A percentile compares a stretch with the other conserved stretches of the same genome.
Evolutionary conservation across 345 rosid species (phyloP).

Genomic region (Garcia nutans): DNA sequence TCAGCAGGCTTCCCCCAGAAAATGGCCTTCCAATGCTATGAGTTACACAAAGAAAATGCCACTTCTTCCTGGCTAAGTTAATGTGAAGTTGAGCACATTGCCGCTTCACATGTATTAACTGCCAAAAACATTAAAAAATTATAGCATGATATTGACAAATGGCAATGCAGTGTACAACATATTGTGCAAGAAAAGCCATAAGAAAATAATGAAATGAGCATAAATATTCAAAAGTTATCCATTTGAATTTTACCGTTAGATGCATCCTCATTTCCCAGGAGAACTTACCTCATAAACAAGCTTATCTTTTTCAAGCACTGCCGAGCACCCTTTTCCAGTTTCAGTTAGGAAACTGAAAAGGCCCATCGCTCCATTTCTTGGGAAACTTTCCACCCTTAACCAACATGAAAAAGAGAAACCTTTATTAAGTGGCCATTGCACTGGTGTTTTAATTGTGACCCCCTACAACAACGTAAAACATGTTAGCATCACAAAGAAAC

Average conservation of each 20-base stretch:
- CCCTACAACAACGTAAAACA: slow-evolving; percentile 50
- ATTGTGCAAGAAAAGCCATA: neutral
- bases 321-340: slow-evolving; percentile 86
- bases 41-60: slow-evolving; percentile 90
- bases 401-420: slow-evolving; percentile 97
- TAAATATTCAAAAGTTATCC: neutral
- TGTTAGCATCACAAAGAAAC: neutral
- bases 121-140: slow-evolving; percentile 32
- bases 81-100: slow-evolving; percentile 60
- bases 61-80: slow-evolving; percentile 62
- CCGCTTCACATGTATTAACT: slow-evolving; percentile 78
- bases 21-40: slow-evolving; percentile 92
- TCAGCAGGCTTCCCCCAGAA: slow-evolving; percentile 89
- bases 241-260: neutral
- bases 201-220: neutral
- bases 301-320: slow-evolving; percentile 64
- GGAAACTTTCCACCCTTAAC: slow-evolving; percentile 91
- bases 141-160: slow-evolving; percentile 6
- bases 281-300: slow-evolving; percentile 68
- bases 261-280: slow-evolving; percentile 14
- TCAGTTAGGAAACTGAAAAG: slow-evolving; percentile 86
- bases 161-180: slow-evolving; percentile 9
- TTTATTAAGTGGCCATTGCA: slow-evolving; percentile 88
- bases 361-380: slow-evolving; percentile 66
- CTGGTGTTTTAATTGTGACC: slow-evolving; percentile 69